A percentile compares a stretch with the other conserved stretches of the same genome.
These are phyloP conservation scores for Extremus antarcticus DNA, from an alignment of 495 filamentous ascomycete genomes.

Conservation along the genomic window DNA sequence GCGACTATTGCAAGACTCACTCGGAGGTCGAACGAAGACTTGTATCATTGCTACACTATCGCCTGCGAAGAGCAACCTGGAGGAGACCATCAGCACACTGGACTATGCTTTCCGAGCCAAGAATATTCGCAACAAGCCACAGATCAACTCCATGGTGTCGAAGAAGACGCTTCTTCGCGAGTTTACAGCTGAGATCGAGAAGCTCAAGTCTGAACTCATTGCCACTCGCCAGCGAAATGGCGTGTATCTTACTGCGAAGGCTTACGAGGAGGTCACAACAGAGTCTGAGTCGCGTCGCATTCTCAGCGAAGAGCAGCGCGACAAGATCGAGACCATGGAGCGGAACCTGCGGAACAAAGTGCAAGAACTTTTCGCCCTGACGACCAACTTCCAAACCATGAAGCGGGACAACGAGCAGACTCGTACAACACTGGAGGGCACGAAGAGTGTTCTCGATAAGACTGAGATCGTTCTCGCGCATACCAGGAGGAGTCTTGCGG, in stretches of 20 bases:
- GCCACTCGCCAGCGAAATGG: constrained; percentile 89
- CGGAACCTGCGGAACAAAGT: constrained; percentile 78
- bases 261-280: constrained; percentile 74
- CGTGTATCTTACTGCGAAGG: constrained; percentile 78
- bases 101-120: constrained; percentile 97
- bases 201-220: constrained; percentile 83
- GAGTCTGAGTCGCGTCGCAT: constrained; percentile 90
- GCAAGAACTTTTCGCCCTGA: constrained; percentile 77
- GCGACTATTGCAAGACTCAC: constrained; percentile 84
- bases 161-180: constrained; percentile 87
- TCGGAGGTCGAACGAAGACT: constrained; percentile 90
- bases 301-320: constrained; percentile 79
- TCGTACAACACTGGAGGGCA: constrained; percentile 57
- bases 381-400: constrained; percentile 69
- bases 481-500: constrained; percentile 62
- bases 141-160: constrained; percentile 79
- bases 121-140: constrained; percentile 96
- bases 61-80: constrained; percentile 83
- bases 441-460: constrained; percentile 68
- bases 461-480: constrained; percentile 71
- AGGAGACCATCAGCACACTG: constrained; percentile 94
- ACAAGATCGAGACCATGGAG: constrained; percentile 88
- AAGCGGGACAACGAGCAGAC: constrained; percentile 79
- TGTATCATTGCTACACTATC: constrained; percentile 98
- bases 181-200: constrained; percentile 88